Percentiles rank a stretch among this genome's conserved stretches.
Evolutionary conservation across 2,329 filamentous ascomycete genomes (phyloP).

Genomic region (Paraconiothyrium brasiliense): DNA sequence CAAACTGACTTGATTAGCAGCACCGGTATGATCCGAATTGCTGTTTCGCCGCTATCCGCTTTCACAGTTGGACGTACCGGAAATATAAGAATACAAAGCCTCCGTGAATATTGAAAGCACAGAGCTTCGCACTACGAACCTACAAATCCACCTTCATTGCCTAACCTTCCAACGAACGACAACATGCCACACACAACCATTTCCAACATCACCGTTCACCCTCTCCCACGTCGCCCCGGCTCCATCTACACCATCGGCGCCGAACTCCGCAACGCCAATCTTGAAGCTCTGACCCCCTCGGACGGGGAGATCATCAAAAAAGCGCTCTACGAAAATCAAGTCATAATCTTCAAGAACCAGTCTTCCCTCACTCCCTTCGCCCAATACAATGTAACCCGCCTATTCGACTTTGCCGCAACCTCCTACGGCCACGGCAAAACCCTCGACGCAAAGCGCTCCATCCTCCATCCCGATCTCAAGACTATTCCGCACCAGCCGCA

Average conservation of each 20-base stretch:
- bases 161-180: not conserved
- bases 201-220: slow-evolving; percentile 29
- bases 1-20: not conserved
- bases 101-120: not conserved
- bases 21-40: not conserved
- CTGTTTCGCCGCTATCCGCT: not conserved
- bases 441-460: slow-evolving; percentile 69
- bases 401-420: slow-evolving; percentile 73
- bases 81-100: not conserved
- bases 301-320: slow-evolving; percentile 71
- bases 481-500: slow-evolving; percentile 83
- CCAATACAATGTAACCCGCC: slow-evolving; percentile 77
- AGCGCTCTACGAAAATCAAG: slow-evolving; percentile 73
- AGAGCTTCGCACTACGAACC: not conserved
- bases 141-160: not conserved
- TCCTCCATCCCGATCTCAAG: slow-evolving; percentile 82
- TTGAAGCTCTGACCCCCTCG: slow-evolving; percentile 70
- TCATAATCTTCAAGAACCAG: slow-evolving; percentile 77
- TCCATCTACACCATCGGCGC: slow-evolving; percentile 65
- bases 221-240: slow-evolving; percentile 32
- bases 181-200: slow-evolving; percentile 35
- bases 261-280: slow-evolving; percentile 64
- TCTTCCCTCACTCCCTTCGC: slow-evolving; percentile 70
- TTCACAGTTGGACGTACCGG: not conserved
- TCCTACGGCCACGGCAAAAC: slow-evolving; percentile 82